These are phyloP conservation scores for Neonothopanus nambi DNA, from an alignment of 1,284 basidiomycete species.

Conservation along the genomic window DNA sequence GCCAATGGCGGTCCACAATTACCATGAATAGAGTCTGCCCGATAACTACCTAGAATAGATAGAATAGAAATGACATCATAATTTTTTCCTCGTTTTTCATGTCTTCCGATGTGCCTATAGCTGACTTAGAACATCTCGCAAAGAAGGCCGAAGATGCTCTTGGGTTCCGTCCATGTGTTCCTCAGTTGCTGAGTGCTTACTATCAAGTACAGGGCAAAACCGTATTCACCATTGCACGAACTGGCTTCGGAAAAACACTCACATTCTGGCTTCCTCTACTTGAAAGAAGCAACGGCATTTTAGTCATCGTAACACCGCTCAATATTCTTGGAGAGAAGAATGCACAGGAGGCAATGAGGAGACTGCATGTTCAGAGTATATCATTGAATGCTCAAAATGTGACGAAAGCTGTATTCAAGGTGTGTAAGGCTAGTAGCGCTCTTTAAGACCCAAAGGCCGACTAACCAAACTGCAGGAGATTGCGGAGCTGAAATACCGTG, in stretches of 20 bases:
- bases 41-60: too few relatives aligned
- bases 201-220: neutral
- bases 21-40: too few relatives aligned
- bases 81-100: too few relatives aligned
- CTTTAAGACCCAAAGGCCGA: too few relatives aligned
- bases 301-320: constrained; percentile 6
- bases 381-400: neutral
- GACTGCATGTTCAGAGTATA: neutral
- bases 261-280: constrained; percentile 5
- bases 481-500: neutral
- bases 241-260: constrained; percentile 3
- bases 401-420: neutral
- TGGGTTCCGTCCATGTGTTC: too few relatives aligned
- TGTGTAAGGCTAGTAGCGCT: neutral
- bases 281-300: neutral
- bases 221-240: neutral
- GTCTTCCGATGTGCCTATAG: too few relatives aligned
- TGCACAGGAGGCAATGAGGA: constrained; percentile 3
- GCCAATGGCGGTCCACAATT: too few relatives aligned
- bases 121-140: too few relatives aligned
- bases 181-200: too few relatives aligned
- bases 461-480: constrained; percentile 6
- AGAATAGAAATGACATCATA: too few relatives aligned
- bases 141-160: too few relatives aligned
- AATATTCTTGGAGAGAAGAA: constrained; percentile 6